Evolutionary conservation across 2,329 filamentous ascomycete species (phyloP), one percentile per base, ranked within the genome.

Genomic region (Aspergillus sp.): DNA sequence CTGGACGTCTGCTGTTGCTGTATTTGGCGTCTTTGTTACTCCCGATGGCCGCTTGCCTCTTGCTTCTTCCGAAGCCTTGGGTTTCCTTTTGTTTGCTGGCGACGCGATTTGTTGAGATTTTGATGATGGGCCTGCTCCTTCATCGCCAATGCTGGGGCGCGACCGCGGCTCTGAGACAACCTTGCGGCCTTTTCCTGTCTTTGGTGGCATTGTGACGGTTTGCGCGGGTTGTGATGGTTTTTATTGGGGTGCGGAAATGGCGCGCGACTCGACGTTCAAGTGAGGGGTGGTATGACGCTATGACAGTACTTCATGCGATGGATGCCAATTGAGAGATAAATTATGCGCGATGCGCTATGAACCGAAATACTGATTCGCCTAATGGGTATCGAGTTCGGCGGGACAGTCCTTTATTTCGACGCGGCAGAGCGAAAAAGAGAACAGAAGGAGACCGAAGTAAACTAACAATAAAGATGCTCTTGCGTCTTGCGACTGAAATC

Each of bases 1-100:
- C 56, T 69, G 67, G 45, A 70, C 60, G 55, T 67, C 62, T 49
- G 67, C 63, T 47, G 56, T 27, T 43, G 12, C 12, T 43, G 41
- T 6, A 12, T 30, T 43, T 25, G 41, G 9, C 17, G n/a, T 32
- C 47, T 51, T 58, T 38, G 52, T 37, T 10, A 55, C 57, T 37
- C 43, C 51, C 9, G 58, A 49, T 49, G 57, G 45, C 51, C 56
- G 51, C 49, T 61, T 60, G 27, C 49, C 53, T 41, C 50, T 58
- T 17, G 44, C 32, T 37, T 30, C 43, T 44, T 47, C 48, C 35
- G 50, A 42, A 17, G 57, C 49, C 43, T 64, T 66, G 42, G 49
- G 58, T 37, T 38, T 51, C 19, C 49, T 45, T 19, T 44, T 35
- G 13, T 46, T 46, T 10, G 52, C 33, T 20, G 49, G 42, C 13